phyloP scores from a whole-genome alignment of 2,329 filamentous ascomycete species.

The Catunica adiposa region DNA sequence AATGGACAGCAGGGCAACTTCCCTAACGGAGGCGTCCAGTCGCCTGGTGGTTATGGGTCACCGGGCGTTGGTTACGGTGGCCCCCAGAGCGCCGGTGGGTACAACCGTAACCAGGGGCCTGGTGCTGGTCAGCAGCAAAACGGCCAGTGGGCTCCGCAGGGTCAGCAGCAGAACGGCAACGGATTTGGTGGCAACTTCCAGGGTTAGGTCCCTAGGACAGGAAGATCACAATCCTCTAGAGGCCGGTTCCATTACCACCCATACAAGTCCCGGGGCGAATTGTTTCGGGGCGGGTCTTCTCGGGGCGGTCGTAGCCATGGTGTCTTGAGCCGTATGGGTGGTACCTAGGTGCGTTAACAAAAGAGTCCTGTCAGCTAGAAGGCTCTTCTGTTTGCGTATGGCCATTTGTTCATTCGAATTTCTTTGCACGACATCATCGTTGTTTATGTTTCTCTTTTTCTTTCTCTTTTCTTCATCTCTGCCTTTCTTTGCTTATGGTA shows the following conservation, averaged over 20 bases:
- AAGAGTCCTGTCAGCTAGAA: too few species aligned
- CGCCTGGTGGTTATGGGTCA: conserved; percentile 44
- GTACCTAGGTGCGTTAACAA: too few species aligned
- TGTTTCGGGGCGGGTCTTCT: neutral
- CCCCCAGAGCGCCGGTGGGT: conserved; percentile 64
- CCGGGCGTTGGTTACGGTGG: conserved; percentile 57
- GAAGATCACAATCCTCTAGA: neutral
- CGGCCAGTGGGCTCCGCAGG: conserved; percentile 35
- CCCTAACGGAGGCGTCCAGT: conserved; percentile 39
- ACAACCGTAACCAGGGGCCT: conserved; percentile 56
- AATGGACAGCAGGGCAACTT: conserved; percentile 54
- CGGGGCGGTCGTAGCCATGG: too few species aligned
- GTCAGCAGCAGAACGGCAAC: conserved; percentile 22
- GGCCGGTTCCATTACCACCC: conserved; percentile 2
- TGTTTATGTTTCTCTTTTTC: conserved; percentile 4
- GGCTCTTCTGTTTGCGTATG: neutral
- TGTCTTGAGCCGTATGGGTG: too few species aligned
- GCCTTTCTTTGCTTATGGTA: conserved; percentile 13
- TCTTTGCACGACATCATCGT: conserved; percentile 10
- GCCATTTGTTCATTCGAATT: conserved; percentile 10
- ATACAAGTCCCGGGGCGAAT: neutral
- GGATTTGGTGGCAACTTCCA: conserved; percentile 47
- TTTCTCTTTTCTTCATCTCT: conserved; percentile 6
- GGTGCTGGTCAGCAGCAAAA: conserved; percentile 33
- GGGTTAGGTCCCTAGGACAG: conserved; percentile 26